These are phyloP conservation scores for Didymella segeticola DNA, from an alignment of 2,329 filamentous ascomycete species.

Conservation along the genomic window DNA sequence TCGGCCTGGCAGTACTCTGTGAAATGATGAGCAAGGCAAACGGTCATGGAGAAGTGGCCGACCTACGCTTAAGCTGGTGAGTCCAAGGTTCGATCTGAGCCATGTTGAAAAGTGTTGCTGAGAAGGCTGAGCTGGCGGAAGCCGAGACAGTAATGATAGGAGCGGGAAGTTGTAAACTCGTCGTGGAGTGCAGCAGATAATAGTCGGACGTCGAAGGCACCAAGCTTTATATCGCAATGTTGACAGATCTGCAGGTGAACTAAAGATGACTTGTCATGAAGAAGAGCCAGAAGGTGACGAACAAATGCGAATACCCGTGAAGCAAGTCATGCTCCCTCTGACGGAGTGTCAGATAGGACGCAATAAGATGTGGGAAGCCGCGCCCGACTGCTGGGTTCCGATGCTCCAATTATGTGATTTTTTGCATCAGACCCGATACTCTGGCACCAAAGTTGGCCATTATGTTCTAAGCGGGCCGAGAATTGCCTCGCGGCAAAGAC, in stretches of 20 bases:
- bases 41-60: background rate
- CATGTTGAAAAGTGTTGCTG: constrained; percentile 21
- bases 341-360: constrained; percentile 20
- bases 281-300: constrained; percentile 13
- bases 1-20: constrained; percentile 43
- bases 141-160: background rate
- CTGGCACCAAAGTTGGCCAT: constrained; percentile 18
- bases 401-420: constrained; percentile 25
- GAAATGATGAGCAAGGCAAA: background rate
- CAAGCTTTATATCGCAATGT: constrained; percentile 6
- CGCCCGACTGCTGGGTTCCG: constrained; percentile 20
- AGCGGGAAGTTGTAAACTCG: background rate
- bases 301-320: constrained; percentile 27
- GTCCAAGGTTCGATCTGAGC: constrained; percentile 30
- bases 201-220: background rate
- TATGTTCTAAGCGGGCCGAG: constrained; percentile 18
- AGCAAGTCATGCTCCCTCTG: constrained; percentile 28
- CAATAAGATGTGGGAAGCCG: constrained; percentile 27
- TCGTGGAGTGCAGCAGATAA: background rate
- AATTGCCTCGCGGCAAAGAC: constrained; percentile 17
- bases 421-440: constrained; percentile 22
- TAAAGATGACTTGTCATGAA: constrained; percentile 15
- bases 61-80: constrained; percentile 39
- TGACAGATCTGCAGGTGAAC: constrained; percentile 4
- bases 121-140: background rate